These are phyloP conservation scores for Macrolepiota albuminosa DNA, from an alignment of 768 basidiomycete genomes.

Conservation along the genomic window DNA sequence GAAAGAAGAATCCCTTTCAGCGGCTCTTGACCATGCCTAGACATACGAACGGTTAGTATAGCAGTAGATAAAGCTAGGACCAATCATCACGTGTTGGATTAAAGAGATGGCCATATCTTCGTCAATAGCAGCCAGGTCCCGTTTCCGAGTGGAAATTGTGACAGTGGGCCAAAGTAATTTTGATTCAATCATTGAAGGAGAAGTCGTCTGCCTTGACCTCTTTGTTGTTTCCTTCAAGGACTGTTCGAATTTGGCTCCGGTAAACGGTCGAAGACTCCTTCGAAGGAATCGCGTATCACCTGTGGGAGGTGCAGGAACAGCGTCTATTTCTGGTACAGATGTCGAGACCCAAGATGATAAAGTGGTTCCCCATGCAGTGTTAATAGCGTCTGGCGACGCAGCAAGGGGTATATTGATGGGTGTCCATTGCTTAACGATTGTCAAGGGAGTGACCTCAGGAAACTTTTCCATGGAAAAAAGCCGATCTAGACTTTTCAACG, in stretches of 20 bases:
- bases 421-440: not conserved
- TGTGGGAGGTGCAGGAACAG: no score
- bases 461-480: not conserved
- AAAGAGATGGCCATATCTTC: not conserved
- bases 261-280: not conserved
- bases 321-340: not conserved
- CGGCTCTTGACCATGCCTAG: slow-evolving; percentile 7
- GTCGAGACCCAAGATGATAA: not conserved
- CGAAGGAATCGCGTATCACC: not conserved
- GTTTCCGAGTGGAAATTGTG: not conserved
- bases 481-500: not conserved
- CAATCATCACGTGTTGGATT: slow-evolving; percentile 1
- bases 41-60: not conserved
- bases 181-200: not conserved
- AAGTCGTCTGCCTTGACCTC: not conserved
- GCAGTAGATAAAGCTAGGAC: not conserved
- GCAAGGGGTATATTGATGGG: not conserved
- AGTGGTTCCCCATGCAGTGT: not conserved
- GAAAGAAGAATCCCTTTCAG: slow-evolving; percentile 7
- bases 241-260: not conserved
- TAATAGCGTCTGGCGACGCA: not conserved
- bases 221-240: not conserved
- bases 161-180: not conserved
- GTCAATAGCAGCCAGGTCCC: not conserved
- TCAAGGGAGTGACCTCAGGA: not conserved